phyloP scores from a whole-genome alignment of 2,329 filamentous ascomycete species.

The Dactylellina drechsleri region DNA sequence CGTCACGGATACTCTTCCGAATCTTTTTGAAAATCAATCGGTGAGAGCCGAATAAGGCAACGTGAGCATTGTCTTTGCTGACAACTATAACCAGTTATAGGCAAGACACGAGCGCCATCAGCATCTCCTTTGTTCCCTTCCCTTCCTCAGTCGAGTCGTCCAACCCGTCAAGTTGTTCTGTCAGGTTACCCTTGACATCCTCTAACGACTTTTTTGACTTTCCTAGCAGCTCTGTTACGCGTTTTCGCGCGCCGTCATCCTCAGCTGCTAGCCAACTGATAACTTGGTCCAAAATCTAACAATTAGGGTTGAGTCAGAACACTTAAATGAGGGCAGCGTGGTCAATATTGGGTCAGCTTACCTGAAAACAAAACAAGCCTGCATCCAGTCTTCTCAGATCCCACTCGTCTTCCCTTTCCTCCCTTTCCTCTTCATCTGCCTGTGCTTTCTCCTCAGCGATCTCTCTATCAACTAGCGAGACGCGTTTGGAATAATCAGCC shows the following conservation, averaged over 20 bases:
- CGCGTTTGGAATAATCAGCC: constrained; percentile 73
- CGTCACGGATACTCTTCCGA: constrained; percentile 18
- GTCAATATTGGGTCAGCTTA: constrained; percentile 55
- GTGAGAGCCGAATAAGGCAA: constrained; percentile 15
- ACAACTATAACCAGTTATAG: constrained; percentile 59
- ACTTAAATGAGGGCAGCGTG: not conserved
- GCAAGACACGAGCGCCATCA: constrained; percentile 69
- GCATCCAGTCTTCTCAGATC: constrained; percentile 80
- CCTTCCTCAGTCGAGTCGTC: constrained; percentile 67
- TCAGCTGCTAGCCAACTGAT: constrained; percentile 92
- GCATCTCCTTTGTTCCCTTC: constrained; percentile 71
- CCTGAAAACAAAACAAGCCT: constrained; percentile 82
- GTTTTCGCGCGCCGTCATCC: constrained; percentile 77
- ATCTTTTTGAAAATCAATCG: constrained; percentile 1
- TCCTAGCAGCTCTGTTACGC: constrained; percentile 72
- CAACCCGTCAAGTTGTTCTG: constrained; percentile 73
- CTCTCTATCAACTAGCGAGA: constrained; percentile 72
- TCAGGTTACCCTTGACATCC: constrained; percentile 73
- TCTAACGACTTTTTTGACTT: constrained; percentile 74
- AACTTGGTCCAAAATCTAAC: constrained; percentile 77
- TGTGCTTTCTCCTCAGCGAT: constrained; percentile 70
- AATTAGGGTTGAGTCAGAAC: constrained; percentile 17
- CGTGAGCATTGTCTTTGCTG: constrained; percentile 3
- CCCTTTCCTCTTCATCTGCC: constrained; percentile 65
- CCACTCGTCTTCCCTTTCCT: constrained; percentile 74